Percentiles rank a stretch among this genome's conserved stretches.
phyloP scores from a whole-genome alignment of 2,329 filamentous ascomycete genomes.

The Fusarium avenaceum region DNA sequence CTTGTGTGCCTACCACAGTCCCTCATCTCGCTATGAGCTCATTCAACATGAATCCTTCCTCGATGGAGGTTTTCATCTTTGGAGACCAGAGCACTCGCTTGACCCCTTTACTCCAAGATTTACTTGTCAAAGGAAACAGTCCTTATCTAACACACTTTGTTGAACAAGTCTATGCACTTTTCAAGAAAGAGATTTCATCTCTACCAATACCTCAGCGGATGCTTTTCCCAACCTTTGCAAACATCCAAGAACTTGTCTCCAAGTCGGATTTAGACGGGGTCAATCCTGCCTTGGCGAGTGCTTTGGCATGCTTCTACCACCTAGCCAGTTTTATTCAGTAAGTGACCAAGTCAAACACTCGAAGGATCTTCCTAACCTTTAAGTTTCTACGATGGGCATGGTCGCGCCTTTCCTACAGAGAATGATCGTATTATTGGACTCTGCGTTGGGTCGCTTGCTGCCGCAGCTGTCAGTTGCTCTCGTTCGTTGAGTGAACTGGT shows the following conservation, averaged over 20 bases:
- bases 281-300: conserved; percentile 25
- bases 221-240: conserved; percentile 49
- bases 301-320: conserved; percentile 46
- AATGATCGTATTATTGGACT: conserved; percentile 39
- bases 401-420: conserved; percentile 34
- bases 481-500: conserved; percentile 45
- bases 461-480: conserved; percentile 45
- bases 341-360: background rate
- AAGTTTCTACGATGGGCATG: conserved; percentile 36
- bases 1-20: background rate
- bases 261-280: conserved; percentile 39
- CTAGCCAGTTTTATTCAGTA: conserved; percentile 48
- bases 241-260: conserved; percentile 46
- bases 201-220: conserved; percentile 30
- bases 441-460: conserved; percentile 48
- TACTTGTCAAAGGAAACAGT: conserved; percentile 45
- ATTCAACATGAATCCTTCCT: conserved; percentile 14
- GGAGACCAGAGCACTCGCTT: conserved; percentile 46
- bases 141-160: conserved; percentile 45
- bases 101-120: conserved; percentile 36
- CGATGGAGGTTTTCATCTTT: conserved; percentile 39
- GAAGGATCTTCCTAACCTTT: background rate
- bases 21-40: conserved; percentile 11
- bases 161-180: conserved; percentile 39
- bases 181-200: conserved; percentile 43